Evolutionary conservation across 2,329 filamentous ascomycete species (phyloP).

Genomic region (Xylariaceae sp.): DNA sequence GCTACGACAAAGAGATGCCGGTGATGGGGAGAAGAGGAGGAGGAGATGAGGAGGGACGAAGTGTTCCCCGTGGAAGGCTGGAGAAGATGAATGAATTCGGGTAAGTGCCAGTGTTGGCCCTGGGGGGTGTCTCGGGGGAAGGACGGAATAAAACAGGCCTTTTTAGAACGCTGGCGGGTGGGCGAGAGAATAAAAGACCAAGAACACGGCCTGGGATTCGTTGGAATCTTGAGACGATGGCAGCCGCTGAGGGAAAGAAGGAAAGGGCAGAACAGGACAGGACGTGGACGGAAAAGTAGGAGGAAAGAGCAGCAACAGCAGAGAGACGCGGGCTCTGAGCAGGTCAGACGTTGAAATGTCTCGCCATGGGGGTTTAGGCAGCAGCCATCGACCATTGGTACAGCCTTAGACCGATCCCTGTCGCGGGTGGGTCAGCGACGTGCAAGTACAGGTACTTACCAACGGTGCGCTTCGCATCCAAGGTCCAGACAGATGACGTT

Average conservation of each 20-base stretch:
- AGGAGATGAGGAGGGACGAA: not conserved
- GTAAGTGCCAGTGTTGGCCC: not conserved
- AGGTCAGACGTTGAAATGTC: conserved; percentile 25
- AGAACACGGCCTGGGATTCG: conserved; percentile 12
- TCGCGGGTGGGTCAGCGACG: conserved; percentile 1
- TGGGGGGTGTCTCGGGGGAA: not conserved
- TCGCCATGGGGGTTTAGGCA: conserved; percentile 28
- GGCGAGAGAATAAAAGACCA: conserved; percentile 5
- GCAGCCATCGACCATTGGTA: conserved; percentile 28
- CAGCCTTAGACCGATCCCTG: conserved; percentile 21
- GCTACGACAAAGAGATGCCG: conserved; percentile 11
- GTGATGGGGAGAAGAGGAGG: conserved; percentile 11
- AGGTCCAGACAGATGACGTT: not conserved
- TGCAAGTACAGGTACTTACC: too few species aligned
- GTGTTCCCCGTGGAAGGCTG: conserved; percentile 1
- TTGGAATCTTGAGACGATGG: not conserved
- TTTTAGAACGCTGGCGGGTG: conserved; percentile 3
- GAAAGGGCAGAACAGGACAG: conserved; percentile 9
- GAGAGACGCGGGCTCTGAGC: conserved; percentile 3
- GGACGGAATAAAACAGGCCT: conserved; percentile 14
- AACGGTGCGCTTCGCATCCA: not conserved
- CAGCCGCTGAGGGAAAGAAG: conserved; percentile 5
- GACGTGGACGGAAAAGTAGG: not conserved
- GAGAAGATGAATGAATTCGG: not conserved
- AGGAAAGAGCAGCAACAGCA: conserved; percentile 17